Conservation (phyloP, 106 monocot species). For the Xerophyta viscosa region DNA sequence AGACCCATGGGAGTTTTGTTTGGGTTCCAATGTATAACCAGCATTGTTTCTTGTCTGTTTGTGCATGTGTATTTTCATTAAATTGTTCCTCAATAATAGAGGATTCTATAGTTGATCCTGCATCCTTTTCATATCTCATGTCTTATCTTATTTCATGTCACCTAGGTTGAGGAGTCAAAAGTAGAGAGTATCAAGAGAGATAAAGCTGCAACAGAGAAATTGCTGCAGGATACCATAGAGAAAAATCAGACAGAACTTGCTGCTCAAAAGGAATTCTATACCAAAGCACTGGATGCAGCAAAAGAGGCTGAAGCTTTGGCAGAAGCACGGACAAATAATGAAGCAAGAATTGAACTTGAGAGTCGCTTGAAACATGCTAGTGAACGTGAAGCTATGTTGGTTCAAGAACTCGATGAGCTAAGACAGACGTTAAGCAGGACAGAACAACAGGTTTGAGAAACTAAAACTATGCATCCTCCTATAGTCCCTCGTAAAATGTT, state of each 20-base stretch:
- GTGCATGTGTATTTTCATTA: too few relatives aligned
- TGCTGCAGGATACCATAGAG: conserved; percentile 95
- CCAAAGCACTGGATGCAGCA: conserved; percentile 83
- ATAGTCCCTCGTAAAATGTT: too few relatives aligned
- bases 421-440: conserved; percentile 83
- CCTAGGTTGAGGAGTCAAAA: conserved; percentile 90
- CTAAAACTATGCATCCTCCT: too few relatives aligned
- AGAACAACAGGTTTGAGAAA: conserved; percentile 97
- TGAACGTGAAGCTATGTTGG: conserved; percentile 81
- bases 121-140: too few relatives aligned
- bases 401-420: conserved; percentile 85
- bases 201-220: conserved; percentile 82
- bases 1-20: too few relatives aligned
- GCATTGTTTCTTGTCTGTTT: too few relatives aligned
- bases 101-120: too few relatives aligned
- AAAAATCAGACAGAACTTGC: conserved; percentile 81
- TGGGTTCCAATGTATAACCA: too few relatives aligned
- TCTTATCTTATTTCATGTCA: too few relatives aligned
- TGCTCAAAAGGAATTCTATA: conserved; percentile 94
- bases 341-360: conserved; percentile 86
- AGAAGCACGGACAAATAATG: conserved; percentile 73
- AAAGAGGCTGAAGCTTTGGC: conserved; percentile 93
- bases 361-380: conserved; percentile 68
- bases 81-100: too few relatives aligned
- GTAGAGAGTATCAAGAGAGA: conserved; percentile 88